These are phyloP conservation scores for Pichia nanzhaoensis DNA, from an alignment of 805 yeast species.

Conservation along the genomic window DNA sequence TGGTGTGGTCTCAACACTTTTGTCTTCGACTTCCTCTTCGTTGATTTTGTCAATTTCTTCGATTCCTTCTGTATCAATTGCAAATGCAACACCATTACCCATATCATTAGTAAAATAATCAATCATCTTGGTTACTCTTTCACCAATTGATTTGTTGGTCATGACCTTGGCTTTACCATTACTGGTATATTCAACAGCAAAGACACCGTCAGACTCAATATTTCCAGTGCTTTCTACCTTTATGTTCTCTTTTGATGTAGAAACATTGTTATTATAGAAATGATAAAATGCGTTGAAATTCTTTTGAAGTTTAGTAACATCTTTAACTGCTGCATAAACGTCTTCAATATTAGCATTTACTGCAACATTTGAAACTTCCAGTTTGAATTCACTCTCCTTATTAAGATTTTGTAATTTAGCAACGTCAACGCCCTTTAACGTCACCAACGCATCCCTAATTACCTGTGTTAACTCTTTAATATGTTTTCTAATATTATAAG, in stretches of 20 bases:
- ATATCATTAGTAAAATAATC: slow-evolving; percentile 14
- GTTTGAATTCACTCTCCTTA: not conserved
- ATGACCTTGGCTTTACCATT: slow-evolving; percentile 15
- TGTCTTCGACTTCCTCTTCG: slow-evolving; percentile 8
- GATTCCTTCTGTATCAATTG: slow-evolving; percentile 15
- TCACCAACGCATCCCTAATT: slow-evolving; percentile 37
- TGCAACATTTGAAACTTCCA: slow-evolving; percentile 17
- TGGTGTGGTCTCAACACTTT: slow-evolving; percentile 1
- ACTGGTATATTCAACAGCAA: slow-evolving; percentile 19
- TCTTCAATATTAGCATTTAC: slow-evolving; percentile 8
- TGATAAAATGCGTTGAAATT: slow-evolving; percentile 17
- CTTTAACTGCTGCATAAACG: slow-evolving; percentile 19
- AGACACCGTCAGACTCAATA: slow-evolving; percentile 6
- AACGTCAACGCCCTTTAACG: slow-evolving; percentile 17
- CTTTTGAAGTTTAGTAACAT: slow-evolving; percentile 20
- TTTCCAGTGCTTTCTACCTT: not conserved
- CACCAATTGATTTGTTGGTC: slow-evolving; percentile 9
- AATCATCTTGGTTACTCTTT: slow-evolving; percentile 16
- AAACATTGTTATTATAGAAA: slow-evolving; percentile 7
- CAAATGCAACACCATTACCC: slow-evolving; percentile 14
- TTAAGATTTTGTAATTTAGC: slow-evolving; percentile 34
- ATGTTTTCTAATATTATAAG: slow-evolving; percentile 40
- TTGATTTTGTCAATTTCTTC: slow-evolving; percentile 11
- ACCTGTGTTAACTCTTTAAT: slow-evolving; percentile 54
- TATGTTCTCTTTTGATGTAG: not conserved